Percentiles rank a stretch among this genome's conserved stretches.
Evolutionary conservation across 306 rosid species (phyloP).

Genomic region (Nissolia schottii): DNA sequence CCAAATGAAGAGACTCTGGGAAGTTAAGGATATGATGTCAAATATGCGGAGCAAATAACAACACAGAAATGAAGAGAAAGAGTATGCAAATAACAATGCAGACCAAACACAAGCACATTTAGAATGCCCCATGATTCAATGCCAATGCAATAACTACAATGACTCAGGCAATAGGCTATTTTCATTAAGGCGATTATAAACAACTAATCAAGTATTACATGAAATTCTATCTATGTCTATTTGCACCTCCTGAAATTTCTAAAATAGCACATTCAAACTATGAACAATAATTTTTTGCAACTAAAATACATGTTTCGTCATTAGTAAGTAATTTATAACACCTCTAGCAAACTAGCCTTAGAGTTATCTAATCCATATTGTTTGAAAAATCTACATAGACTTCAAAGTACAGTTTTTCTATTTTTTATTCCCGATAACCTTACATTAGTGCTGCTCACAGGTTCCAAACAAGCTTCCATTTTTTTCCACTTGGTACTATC

Average conservation of each 20-base stretch:
- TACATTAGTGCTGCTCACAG: neutral
- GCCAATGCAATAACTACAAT: neutral
- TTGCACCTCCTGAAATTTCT: neutral
- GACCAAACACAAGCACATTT: neutral
- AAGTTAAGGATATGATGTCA: constrained; percentile 17
- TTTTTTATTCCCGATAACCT: neutral
- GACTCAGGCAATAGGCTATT: neutral
- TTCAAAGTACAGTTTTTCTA: neutral
- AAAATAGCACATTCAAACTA: neutral
- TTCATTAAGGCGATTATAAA: neutral
- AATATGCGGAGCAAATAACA: neutral
- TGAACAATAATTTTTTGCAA: neutral
- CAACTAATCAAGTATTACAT: neutral
- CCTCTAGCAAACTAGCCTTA: neutral
- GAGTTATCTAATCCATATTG: neutral
- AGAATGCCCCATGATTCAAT: neutral
- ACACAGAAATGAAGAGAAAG: neutral
- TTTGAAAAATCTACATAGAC: neutral
- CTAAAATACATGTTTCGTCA: neutral
- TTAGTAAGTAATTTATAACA: neutral
- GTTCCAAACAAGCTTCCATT: neutral
- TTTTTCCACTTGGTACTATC: neutral
- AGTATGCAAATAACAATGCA: neutral
- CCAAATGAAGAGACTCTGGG: neutral
- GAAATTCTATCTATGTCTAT: neutral